phyloP scores from a whole-genome alignment of 495 filamentous ascomycete genomes.

The Aspergillus incahuasiensis region DNA sequence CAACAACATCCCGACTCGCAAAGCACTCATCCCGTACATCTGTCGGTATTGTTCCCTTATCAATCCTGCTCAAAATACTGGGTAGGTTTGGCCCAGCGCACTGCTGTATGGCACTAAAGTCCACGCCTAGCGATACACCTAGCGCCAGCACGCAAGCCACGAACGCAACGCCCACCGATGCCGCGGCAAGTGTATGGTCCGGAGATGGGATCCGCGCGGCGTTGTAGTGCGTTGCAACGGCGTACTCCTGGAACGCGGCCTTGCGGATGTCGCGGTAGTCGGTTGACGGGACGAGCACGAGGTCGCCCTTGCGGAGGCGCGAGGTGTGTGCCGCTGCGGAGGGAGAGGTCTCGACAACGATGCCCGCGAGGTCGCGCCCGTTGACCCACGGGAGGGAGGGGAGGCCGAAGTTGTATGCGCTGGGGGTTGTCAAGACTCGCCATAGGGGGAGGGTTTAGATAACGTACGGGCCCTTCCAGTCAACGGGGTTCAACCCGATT shows the following conservation, averaged over 20 bases:
- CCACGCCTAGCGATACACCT: constrained; percentile 57
- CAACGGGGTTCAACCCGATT: constrained; percentile 66
- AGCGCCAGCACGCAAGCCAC: constrained; percentile 55
- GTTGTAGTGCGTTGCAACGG: constrained; percentile 58
- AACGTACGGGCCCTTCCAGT: constrained; percentile 67
- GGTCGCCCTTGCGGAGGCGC: constrained; percentile 49
- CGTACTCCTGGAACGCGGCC: constrained; percentile 65
- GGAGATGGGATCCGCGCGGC: constrained; percentile 51
- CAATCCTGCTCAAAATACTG: constrained; percentile 33
- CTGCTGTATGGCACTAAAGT: constrained; percentile 39
- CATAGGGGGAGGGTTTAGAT: neutral
- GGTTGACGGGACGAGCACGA: constrained; percentile 60
- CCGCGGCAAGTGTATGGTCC: constrained; percentile 46
- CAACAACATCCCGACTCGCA: constrained; percentile 33
- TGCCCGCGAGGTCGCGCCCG: constrained; percentile 59
- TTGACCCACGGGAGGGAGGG: constrained; percentile 62
- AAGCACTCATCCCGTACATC: constrained; percentile 55
- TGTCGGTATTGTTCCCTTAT: constrained; percentile 36
- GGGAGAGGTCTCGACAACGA: constrained; percentile 46
- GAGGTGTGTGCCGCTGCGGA: constrained; percentile 18
- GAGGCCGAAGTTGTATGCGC: constrained; percentile 63
- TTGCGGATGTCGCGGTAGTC: constrained; percentile 69
- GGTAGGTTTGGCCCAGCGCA: constrained; percentile 51
- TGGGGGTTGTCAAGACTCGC: constrained; percentile 4
- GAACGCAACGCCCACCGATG: constrained; percentile 61